These are phyloP conservation scores for Pseudonitzschia pungens DNA, from an alignment of 108 stramenopile genomes.

Conservation along the genomic window DNA sequence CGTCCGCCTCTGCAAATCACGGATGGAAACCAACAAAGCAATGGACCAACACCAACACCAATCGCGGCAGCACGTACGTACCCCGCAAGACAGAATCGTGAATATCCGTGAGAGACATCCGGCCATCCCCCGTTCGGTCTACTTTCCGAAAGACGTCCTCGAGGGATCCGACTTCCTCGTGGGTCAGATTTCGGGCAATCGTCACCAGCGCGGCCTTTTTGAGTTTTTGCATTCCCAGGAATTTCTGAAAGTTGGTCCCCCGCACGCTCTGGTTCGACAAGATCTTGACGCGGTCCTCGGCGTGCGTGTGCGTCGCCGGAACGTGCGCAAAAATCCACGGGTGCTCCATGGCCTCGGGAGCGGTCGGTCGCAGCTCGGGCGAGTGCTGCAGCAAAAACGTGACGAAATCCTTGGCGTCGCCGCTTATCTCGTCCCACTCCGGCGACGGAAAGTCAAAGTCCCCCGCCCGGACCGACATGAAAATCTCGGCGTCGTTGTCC, in stretches of 20 bases:
- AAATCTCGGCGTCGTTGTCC: constrained; percentile 85
- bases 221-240: constrained; percentile 80
- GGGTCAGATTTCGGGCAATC: constrained; percentile 79
- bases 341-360: constrained; percentile 69
- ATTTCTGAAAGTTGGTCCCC: constrained; percentile 66
- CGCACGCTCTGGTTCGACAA: constrained; percentile 31
- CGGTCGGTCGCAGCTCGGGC: constrained; percentile 67
- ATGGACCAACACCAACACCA: not conserved
- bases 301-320: not conserved
- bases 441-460: constrained; percentile 82
- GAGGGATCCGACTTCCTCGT: constrained; percentile 67
- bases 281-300: constrained; percentile 17
- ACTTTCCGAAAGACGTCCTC: constrained; percentile 74
- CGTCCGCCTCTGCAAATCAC: not conserved
- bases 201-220: constrained; percentile 82
- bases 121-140: constrained; percentile 70
- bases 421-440: constrained; percentile 80
- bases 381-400: constrained; percentile 57
- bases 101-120: constrained; percentile 72
- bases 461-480: constrained; percentile 68
- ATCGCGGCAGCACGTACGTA: constrained; percentile 6
- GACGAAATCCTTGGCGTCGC: constrained; percentile 75
- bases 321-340: constrained; percentile 65
- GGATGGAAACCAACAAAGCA: no score
- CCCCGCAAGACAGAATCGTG: constrained; percentile 60